Evolutionary conservation across 768 basidiomycete genomes (phyloP).

Genomic region (Gloeophyllum trabeum): DNA sequence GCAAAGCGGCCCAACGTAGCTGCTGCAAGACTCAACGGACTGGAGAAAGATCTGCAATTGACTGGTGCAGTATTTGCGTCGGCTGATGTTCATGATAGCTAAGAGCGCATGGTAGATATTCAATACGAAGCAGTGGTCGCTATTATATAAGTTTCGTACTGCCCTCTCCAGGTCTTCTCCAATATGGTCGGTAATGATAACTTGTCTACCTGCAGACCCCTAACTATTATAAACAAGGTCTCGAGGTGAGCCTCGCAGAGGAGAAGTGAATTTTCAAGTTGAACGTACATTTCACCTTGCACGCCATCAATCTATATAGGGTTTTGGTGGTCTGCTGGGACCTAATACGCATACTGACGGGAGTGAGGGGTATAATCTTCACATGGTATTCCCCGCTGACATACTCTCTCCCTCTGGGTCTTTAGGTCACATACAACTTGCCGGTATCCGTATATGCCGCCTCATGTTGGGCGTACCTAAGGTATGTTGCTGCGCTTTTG

Average conservation of each 20-base stretch:
- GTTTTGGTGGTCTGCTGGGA: slow-evolving; percentile 66
- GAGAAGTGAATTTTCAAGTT: neutral
- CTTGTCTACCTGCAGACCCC: neutral
- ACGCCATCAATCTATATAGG: slow-evolving; percentile 62
- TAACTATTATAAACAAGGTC: neutral
- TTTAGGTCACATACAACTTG: slow-evolving; percentile 45
- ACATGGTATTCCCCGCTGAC: slow-evolving; percentile 6
- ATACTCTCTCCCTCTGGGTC: no score
- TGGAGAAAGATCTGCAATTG: slow-evolving; percentile 25
- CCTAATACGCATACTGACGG: slow-evolving; percentile 25
- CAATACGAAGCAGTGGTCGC: no score
- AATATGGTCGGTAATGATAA: slow-evolving; percentile 9
- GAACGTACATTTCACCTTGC: neutral
- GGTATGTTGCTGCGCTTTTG: slow-evolving; percentile 11
- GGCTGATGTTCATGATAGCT: no score
- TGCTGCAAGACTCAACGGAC: slow-evolving; percentile 26
- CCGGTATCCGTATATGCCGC: neutral
- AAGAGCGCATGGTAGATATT: no score
- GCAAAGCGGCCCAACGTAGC: slow-evolving; percentile 28
- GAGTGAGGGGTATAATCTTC: slow-evolving; percentile 10
- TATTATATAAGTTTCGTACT: slow-evolving; percentile 61
- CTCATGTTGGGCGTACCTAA: slow-evolving; percentile 10
- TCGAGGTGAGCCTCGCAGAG: neutral
- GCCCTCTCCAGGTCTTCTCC: slow-evolving; percentile 62
- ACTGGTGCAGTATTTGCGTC: no score